Evolutionary conservation across 2,329 filamentous ascomycete genomes (phyloP).

Genomic region (Aspergillus pseudoviridinutans): DNA sequence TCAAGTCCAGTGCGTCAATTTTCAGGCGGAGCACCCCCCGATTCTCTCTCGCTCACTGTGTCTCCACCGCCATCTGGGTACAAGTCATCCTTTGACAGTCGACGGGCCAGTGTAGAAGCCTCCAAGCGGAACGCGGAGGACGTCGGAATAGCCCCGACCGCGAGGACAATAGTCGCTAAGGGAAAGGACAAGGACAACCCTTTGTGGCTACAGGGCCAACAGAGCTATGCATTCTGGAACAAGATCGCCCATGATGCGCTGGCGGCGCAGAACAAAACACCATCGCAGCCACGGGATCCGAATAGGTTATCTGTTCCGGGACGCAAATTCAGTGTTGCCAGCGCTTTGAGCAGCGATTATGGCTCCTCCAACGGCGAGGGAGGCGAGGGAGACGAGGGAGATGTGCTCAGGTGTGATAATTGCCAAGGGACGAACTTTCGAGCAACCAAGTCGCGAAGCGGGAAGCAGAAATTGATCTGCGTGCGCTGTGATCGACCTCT

Average conservation of each 20-base stretch:
- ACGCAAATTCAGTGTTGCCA: slow-evolving; percentile 46
- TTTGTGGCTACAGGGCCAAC: slow-evolving; percentile 48
- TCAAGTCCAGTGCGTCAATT: slow-evolving; percentile 20
- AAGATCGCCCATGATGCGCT: slow-evolving; percentile 39
- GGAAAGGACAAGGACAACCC: slow-evolving; percentile 36
- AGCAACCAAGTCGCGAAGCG: slow-evolving; percentile 52
- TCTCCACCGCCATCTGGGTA: slow-evolving; percentile 26
- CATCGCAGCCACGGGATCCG: slow-evolving; percentile 10
- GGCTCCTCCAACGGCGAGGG: slow-evolving; percentile 38
- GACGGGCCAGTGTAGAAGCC: slow-evolving; percentile 13
- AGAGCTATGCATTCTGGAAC: slow-evolving; percentile 54
- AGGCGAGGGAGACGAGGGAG: slow-evolving; percentile 45
- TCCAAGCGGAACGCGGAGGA: slow-evolving; percentile 9
- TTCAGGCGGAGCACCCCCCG: slow-evolving; percentile 19
- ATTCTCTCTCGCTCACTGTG: slow-evolving; percentile 25
- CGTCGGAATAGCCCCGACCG: slow-evolving; percentile 11
- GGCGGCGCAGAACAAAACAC: slow-evolving; percentile 24
- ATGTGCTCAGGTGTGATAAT: slow-evolving; percentile 53
- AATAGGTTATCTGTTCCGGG: slow-evolving; percentile 19
- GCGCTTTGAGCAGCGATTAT: slow-evolving; percentile 57
- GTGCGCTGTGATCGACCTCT: slow-evolving; percentile 46
- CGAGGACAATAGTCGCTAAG: slow-evolving; percentile 20
- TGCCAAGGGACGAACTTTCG: slow-evolving; percentile 63
- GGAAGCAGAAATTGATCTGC: slow-evolving; percentile 58
- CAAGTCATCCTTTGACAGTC: slow-evolving; percentile 21